Base-by-base conservation (phyloP, 2,329 filamentous ascomycete species). In the Ilyonectria robusta region DNA sequence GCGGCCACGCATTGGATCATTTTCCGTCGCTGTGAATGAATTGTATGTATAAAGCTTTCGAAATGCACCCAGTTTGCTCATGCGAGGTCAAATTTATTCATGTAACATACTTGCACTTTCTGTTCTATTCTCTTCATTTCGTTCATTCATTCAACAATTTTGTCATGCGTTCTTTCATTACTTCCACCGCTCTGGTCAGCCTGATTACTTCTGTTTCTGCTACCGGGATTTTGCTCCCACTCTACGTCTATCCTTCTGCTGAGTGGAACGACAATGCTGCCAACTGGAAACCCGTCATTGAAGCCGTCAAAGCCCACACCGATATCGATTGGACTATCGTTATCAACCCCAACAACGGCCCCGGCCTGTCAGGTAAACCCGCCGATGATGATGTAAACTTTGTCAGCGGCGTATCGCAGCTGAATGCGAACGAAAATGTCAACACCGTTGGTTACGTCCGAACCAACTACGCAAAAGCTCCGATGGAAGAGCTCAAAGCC, bases 381-480 rank as follows among this genome's bases (percentile, higher is more conserved):
- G 73, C 68, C 6, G 67, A 74, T 31, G 63, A 65, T 35, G 74
- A 76, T 37, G 29, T 40, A 23, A 75, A 75, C 67, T 66, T 70
- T 51, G 70, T 75, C 35, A 62, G 67, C 40, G 73, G 71, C 29
- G 55, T 71, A 6, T 70, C 72, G 11, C 65, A 71, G 47, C 69
- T 75, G 13, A 76, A 76, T 46, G 59, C 59, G 4, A 62, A 68
- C 21, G 7, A 13, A 15, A 76, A 76, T 17, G 67, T 74, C 13
- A 67, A 71, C 9, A 74, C 70, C 2, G 60, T 76, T 6, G 72
- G 74, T n/a, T 75, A 75, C 29, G 72, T 75, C 4, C 70, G 68
- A 21, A 76, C 70, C 7, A 54, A 70, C 58, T 75, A 73, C 46
- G 50, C 54, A 29, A 59, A 42, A 17, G 42, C 68, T 2, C 33